These are phyloP conservation scores for Orbilia blumenaviensis DNA, from an alignment of 2,329 filamentous ascomycete species.

Conservation along the genomic window DNA sequence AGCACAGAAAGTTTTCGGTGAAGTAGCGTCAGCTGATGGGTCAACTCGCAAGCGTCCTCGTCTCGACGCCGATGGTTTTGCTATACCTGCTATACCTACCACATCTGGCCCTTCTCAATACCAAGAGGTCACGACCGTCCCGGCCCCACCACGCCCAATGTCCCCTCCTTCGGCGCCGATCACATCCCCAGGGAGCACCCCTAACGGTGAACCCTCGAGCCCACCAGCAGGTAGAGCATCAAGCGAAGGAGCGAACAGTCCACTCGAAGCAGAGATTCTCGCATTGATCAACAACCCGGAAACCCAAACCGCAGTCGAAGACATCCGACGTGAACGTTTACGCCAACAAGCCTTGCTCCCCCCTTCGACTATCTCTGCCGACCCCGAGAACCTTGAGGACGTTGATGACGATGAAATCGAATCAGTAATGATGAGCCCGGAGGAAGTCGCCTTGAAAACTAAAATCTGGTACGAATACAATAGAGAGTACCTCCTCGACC, in stretches of 20 bases:
- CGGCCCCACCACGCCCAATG: conserved; percentile 18
- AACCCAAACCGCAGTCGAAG: conserved; percentile 69
- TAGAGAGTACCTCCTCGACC: conserved; percentile 86
- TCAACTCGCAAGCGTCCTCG: conserved; percentile 59
- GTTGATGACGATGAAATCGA: conserved; percentile 88
- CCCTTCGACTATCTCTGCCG: conserved; percentile 66
- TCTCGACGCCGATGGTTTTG: conserved; percentile 74
- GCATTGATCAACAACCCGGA: conserved; percentile 73
- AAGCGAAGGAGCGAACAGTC: conserved; percentile 67
- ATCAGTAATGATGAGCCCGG: conserved; percentile 77
- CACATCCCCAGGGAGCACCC: conserved; percentile 54
- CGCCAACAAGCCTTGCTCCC: conserved; percentile 66
- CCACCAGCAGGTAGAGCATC: conserved; percentile 61
- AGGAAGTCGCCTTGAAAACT: conserved; percentile 84
- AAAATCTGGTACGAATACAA: conserved; percentile 94
- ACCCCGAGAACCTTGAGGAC: conserved; percentile 72
- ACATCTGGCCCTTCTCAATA: conserved; percentile 55
- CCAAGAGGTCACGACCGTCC: conserved; percentile 23
- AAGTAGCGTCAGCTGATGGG: background rate
- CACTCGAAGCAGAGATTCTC: conserved; percentile 74
- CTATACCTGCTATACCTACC: conserved; percentile 63
- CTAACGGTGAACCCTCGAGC: conserved; percentile 57
- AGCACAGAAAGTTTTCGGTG: conserved; percentile 17
- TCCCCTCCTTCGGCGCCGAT: conserved; percentile 28
- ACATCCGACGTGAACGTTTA: conserved; percentile 67